Evolutionary conservation across 495 filamentous ascomycete genomes (phyloP).

Genomic region (Neurospora pannonica): DNA sequence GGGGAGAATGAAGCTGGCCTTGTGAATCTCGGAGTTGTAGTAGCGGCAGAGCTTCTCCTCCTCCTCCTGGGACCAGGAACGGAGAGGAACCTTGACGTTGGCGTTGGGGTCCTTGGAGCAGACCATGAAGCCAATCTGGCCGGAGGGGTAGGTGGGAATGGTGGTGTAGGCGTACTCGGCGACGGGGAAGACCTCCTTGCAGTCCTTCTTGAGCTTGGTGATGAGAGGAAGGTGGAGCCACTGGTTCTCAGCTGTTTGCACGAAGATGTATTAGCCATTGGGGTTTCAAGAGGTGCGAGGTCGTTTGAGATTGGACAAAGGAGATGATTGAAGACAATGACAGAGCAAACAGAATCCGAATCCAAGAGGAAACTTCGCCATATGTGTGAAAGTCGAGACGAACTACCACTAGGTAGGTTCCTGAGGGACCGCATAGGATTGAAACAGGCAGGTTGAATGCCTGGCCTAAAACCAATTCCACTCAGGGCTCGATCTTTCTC

Average conservation of each 20-base stretch:
- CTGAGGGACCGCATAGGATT: constrained; percentile 11
- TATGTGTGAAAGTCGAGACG: constrained; percentile 16
- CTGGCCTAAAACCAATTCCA: constrained; percentile 16
- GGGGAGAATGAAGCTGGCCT: constrained; percentile 85
- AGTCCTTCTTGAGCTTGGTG: constrained; percentile 83
- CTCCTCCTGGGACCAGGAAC: constrained; percentile 71
- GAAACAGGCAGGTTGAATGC: constrained; percentile 18
- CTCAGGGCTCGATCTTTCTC: constrained; percentile 23
- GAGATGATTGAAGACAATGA: background rate
- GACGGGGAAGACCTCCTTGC: constrained; percentile 92
- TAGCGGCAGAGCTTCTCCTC: constrained; percentile 88
- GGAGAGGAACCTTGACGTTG: constrained; percentile 74
- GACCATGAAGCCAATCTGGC: constrained; percentile 99
- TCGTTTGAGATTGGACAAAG: constrained; percentile 2
- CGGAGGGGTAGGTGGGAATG: constrained; percentile 97
- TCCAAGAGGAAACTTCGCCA: constrained; percentile 1
- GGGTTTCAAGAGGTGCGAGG: background rate
- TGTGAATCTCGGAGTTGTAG: constrained; percentile 93
- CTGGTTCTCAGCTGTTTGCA: constrained; percentile 81
- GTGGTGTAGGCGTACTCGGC: constrained; percentile 99
- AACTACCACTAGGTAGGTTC: constrained; percentile 25
- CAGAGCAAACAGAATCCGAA: background rate
- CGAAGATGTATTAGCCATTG: constrained; percentile 20
- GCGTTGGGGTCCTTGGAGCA: constrained; percentile 86
- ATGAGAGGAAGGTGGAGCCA: constrained; percentile 96